phyloP scores from a whole-genome alignment of 768 basidiomycete genomes.

The Auriscalpium microsporum region DNA sequence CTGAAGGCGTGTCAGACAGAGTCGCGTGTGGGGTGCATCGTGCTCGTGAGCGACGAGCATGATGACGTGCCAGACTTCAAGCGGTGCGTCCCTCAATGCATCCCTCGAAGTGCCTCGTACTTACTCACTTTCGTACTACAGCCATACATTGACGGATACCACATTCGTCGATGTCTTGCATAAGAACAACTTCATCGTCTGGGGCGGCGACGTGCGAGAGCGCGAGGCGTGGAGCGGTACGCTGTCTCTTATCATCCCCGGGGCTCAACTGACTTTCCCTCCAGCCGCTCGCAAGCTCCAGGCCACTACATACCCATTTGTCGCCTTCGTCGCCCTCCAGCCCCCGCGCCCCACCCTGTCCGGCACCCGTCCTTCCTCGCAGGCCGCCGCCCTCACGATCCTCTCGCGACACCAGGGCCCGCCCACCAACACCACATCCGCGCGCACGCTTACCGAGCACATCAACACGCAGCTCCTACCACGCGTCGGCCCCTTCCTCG shows the following conservation, averaged over 20 bases:
- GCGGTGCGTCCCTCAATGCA: conserved; percentile 35
- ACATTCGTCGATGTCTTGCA: conserved; percentile 58
- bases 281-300: conserved; percentile 68
- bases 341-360: conserved; percentile 42
- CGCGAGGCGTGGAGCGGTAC: conserved; percentile 72
- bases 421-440: conserved; percentile 49
- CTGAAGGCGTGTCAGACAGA: conserved; percentile 65
- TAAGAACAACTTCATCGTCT: conserved; percentile 72
- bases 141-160: conserved; percentile 69
- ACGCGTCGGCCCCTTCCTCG: conserved; percentile 69
- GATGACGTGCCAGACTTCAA: conserved; percentile 87
- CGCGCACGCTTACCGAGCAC: conserved; percentile 54
- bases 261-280: not conserved
- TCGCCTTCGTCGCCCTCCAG: conserved; percentile 87
- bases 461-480: conserved; percentile 69
- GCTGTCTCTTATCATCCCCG: conserved; percentile 1
- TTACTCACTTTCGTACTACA: conserved; percentile 19
- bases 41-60: conserved; percentile 85
- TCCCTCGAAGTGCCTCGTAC: not conserved
- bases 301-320: conserved; percentile 86
- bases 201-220: conserved; percentile 88
- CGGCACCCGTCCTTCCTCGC: conserved; percentile 27
- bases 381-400: conserved; percentile 55
- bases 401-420: conserved; percentile 81
- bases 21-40: conserved; percentile 63